These are phyloP conservation scores for Cyberlindnera euphorbiae DNA, from an alignment of 805 yeast genomes.

Conservation along the genomic window DNA sequence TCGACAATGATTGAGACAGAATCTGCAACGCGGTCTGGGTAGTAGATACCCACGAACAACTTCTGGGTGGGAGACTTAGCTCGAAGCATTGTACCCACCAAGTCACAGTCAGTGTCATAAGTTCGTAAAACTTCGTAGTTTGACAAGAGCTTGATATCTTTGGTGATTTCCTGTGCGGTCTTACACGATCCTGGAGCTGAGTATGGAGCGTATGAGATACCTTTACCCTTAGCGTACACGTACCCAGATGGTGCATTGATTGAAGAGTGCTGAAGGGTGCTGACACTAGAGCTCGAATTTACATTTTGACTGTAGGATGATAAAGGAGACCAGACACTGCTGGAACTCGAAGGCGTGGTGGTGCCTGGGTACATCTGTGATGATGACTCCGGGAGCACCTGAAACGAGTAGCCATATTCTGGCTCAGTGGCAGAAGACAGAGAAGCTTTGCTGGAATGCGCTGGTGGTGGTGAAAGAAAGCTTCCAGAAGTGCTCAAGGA, in stretches of 20 bases:
- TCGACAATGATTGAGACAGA: conserved; percentile 40
- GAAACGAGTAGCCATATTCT: too few relatives aligned
- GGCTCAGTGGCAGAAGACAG: too few relatives aligned
- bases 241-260: too few relatives aligned
- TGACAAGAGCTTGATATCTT: conserved; percentile 41
- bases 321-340: too few relatives aligned
- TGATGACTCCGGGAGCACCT: too few relatives aligned
- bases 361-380: too few relatives aligned
- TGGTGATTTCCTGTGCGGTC: conserved; percentile 38
- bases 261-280: conserved; percentile 8
- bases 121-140: conserved; percentile 50
- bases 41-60: conserved; percentile 55
- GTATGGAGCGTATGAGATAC: conserved; percentile 69
- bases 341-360: too few relatives aligned
- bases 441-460: too few relatives aligned
- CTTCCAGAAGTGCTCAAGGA: too few relatives aligned
- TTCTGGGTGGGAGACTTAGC: conserved; percentile 44
- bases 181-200: conserved; percentile 52
- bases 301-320: conserved; percentile 4
- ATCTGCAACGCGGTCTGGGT: conserved; percentile 36
- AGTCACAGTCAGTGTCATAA: conserved; percentile 59
- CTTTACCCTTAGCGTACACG: conserved; percentile 40
- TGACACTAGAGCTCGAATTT: conserved; percentile 15
- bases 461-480: too few relatives aligned
- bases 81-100: conserved; percentile 47